Evolutionary conservation across 768 basidiomycete species (phyloP), one percentile per base, ranked within the genome.

Genomic region (Suillus placidus): DNA sequence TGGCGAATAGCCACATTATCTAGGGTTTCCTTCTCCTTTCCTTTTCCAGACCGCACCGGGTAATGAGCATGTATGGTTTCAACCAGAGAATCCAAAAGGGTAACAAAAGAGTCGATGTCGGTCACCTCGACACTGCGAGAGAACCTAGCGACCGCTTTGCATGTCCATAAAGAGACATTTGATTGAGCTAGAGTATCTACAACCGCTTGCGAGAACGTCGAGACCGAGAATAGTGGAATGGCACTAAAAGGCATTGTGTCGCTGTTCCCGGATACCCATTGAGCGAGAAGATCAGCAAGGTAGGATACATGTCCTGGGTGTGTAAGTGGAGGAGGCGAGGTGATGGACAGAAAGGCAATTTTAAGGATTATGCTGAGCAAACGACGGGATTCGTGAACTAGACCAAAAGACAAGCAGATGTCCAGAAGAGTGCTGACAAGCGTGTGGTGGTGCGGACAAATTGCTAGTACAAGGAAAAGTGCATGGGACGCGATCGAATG

Each of bases 401-500:
- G 77, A 35, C 76, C 71, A 65, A 81, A 78, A n/a, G 78, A 70
- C 13, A 87, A 71, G 43, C 82, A 79, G n/a, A 84, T 72, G n/a
- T 87, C 83, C 1, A 89, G 79, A 1, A 89, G 79, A 40, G 78
- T 72, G 18, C 74, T 79, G 35, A 86, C 71, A 14, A 89, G 79
- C 7, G 85, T 84, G 37, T 82, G 81, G 66, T 86, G 79, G 57
- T 76, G 80, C 6, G 81, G 77, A 64, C 83, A 86, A 4, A 75
- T 73, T 30, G 75, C 74, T 47, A 88, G 71, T 16, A 86, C 78
- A 35, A 87, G 71, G 30, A 78, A 79, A 8, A 88, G 72, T 10
- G 87, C 84, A 70, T 89, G 86, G 0, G 86, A 81, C 5, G 85
- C 70, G 23, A 88, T 68, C 23, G 84, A 77, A 70, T 77, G 82